These are phyloP conservation scores for Myxozyma melibiosi DNA, from an alignment of 805 yeast genomes.

Conservation along the genomic window DNA sequence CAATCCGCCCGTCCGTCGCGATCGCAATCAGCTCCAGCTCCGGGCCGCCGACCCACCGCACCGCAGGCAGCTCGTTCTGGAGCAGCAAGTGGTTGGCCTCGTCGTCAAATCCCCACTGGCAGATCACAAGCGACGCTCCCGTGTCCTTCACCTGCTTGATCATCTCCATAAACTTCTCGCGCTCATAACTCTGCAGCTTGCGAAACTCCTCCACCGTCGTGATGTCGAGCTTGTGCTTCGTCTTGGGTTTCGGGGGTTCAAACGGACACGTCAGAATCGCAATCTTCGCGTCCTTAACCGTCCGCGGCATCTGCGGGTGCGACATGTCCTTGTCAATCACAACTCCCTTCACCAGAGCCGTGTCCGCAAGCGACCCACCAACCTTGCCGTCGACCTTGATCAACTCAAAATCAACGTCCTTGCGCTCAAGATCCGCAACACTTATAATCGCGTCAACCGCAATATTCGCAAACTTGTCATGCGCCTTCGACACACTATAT, in stretches of 20 bases:
- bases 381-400: conserved; percentile 94
- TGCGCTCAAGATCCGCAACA: conserved; percentile 88
- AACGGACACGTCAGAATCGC: conserved; percentile 98
- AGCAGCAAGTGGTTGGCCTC: conserved; percentile 93
- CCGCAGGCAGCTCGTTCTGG: conserved; percentile 89
- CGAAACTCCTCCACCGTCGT: conserved; percentile 92
- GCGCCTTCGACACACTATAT: conserved; percentile 76
- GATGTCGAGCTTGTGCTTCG: conserved; percentile 94
- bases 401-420: conserved; percentile 95
- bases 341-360: conserved; percentile 85
- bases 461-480: conserved; percentile 91
- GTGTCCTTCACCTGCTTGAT: conserved; percentile 79
- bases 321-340: conserved; percentile 94
- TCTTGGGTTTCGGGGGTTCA: conserved; percentile 99
- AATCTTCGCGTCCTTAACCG: conserved; percentile 73
- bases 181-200: conserved; percentile 88
- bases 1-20: conserved; percentile 96
- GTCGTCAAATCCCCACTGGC: conserved; percentile 99
- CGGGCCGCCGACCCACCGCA: conserved; percentile 99
- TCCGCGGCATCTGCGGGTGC: conserved; percentile 97
- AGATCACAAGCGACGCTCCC: conserved; percentile 94
- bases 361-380: conserved; percentile 90
- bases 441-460: conserved; percentile 94
- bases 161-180: conserved; percentile 87
- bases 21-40: conserved; percentile 79